Conservation (phyloP, 2,329 filamentous ascomycete genomes). For the Phaeosphaeriaceae sp. region DNA sequence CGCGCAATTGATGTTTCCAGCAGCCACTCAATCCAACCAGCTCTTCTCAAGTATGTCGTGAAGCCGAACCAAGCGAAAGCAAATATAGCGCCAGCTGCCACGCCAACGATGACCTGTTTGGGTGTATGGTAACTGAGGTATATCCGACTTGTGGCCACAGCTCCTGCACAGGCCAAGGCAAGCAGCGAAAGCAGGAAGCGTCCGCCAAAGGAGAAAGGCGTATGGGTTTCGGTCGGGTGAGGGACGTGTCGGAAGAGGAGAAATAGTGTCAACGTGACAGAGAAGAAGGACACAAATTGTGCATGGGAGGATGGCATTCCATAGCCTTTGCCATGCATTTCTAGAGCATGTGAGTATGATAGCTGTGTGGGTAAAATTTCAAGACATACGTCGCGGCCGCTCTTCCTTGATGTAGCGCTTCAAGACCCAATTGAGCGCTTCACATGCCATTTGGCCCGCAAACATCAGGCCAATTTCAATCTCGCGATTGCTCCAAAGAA, state of each 20-base stretch:
- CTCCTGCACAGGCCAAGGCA: conserved; percentile 50
- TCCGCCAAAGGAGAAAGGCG: conserved; percentile 67
- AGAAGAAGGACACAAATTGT: conserved; percentile 93
- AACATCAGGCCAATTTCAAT: conserved; percentile 90
- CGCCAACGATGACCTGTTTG: conserved; percentile 85
- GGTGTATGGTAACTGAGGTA: conserved; percentile 94
- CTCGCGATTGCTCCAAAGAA: conserved; percentile 91
- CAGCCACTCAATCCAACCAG: conserved; percentile 75
- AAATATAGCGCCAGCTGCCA: conserved; percentile 71
- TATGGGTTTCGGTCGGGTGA: conserved; percentile 55
- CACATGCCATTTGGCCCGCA: conserved; percentile 87
- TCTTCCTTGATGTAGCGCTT: conserved; percentile 95
- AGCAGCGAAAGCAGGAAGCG: conserved; percentile 61
- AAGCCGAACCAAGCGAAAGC: conserved; percentile 80
- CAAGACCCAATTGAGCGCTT: conserved; percentile 85
- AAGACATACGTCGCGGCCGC: conserved; percentile 73
- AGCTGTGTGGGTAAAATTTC: background rate
- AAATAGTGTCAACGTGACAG: conserved; percentile 82
- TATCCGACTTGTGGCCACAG: conserved; percentile 79
- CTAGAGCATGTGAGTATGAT: conserved; percentile 44
- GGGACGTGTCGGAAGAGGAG: conserved; percentile 76
- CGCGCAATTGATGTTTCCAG: conserved; percentile 70
- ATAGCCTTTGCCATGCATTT: conserved; percentile 87
- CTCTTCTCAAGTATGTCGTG: conserved; percentile 70
- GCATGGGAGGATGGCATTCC: conserved; percentile 97